These are phyloP conservation scores for Phlebopus sp. DNA, from an alignment of 1,284 basidiomycete genomes.

Conservation along the genomic window DNA sequence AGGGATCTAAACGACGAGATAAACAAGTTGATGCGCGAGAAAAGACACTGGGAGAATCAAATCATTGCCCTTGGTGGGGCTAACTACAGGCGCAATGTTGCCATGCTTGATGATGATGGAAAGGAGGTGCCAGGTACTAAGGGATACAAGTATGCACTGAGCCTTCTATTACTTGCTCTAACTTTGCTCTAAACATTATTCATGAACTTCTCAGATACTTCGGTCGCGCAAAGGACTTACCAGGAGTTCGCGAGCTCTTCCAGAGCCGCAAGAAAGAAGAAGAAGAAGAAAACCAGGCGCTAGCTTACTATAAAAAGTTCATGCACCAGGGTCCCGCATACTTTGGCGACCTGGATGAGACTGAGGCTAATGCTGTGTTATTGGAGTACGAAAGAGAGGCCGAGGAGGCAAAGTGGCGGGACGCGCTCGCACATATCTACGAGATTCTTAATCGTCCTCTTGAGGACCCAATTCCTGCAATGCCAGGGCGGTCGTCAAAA, in stretches of 20 bases:
- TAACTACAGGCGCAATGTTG: conserved; percentile 89
- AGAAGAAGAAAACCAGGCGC: conserved; percentile 78
- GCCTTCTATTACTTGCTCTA: background rate
- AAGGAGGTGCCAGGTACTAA: conserved; percentile 96
- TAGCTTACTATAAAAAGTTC: conserved; percentile 86
- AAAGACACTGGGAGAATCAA: conserved; percentile 97
- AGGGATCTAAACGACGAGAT: conserved; percentile 93
- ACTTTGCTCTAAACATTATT: background rate
- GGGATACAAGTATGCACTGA: conserved; percentile 84
- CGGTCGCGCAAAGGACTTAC: conserved; percentile 94
- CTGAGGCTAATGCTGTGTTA: conserved; percentile 54
- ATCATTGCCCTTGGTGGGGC: conserved; percentile 94
- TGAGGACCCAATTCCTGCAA: conserved; percentile 49
- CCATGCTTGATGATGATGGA: conserved; percentile 91
- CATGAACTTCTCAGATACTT: conserved; percentile 70
- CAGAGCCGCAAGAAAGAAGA: conserved; percentile 79
- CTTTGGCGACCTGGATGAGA: conserved; percentile 90
- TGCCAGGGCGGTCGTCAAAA: conserved; percentile 36
- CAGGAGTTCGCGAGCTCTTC: conserved; percentile 94
- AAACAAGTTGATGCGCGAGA: conserved; percentile 93
- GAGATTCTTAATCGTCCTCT: conserved; percentile 54
- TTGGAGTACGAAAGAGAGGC: conserved; percentile 69
- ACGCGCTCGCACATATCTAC: conserved; percentile 56
- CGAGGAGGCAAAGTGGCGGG: conserved; percentile 82
- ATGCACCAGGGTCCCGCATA: conserved; percentile 85